Base-by-base conservation (phyloP, 2,329 filamentous ascomycete species). In the Venturia pyrina region DNA sequence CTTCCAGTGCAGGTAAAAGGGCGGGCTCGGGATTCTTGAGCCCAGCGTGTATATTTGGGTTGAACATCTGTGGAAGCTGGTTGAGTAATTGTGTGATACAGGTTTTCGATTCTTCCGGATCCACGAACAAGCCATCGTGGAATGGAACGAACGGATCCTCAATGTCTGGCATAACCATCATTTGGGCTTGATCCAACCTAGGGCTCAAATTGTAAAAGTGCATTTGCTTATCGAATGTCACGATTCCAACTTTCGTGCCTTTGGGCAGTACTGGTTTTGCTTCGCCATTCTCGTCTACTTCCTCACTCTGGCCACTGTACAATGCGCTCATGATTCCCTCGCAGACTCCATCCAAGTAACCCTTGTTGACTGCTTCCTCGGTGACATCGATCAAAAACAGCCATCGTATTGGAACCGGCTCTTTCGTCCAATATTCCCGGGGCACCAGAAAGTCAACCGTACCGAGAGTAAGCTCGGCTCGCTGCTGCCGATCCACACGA, bases 121-220 rank as follows among this genome's bases (percentile, higher is more conserved):
- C 93, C 19, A 98, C 93, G 75, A 98, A 98, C 11, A 99, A 82
- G 19, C 93, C 93, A 66, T 96, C 90, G 69, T 90, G 91, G 21
- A 99, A 81, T 2, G 95, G 93, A 19, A 98, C 87, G 75, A 99
- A 99, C 0, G 95, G 95, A 70, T 99, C 95, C 72, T 98, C 93
- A 62, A 99, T 84, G 74, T 99, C 95, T 3, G 95, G 90, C 91
- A 99, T 96, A 63, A 99, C 93, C 81, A 99, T 86, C 91, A 99
- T 97, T 74, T 99, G 95, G 11, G 95, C 91, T 77, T 92, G 87
- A 65, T 95, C 89, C 53, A 97, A 81, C 50, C 83, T 83, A 46
- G 91, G 78, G 72, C 88, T 91, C 71, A 96, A 87, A 73, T 98
- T 98, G 81, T 98, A 99, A 76, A 98, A 99, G 74, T 99, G 95